Evolutionary conservation across 2,329 filamentous ascomycete species (phyloP).

Genomic region (Exophiala xenobiotica): DNA sequence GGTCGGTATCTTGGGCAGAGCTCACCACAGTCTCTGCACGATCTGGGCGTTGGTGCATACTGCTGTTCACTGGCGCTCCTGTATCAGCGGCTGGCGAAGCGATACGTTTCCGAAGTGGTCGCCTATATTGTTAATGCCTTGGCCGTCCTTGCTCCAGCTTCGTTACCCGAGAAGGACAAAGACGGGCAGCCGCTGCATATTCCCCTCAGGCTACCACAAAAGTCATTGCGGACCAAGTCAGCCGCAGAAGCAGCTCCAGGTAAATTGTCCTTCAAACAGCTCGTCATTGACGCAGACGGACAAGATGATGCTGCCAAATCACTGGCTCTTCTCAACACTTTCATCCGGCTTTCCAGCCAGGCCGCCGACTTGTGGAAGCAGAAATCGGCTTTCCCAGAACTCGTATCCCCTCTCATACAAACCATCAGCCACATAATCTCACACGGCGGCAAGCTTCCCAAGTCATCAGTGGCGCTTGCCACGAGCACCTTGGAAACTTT

Average conservation of each 20-base stretch:
- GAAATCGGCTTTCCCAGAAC: constrained; percentile 74
- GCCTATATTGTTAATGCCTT: constrained; percentile 78
- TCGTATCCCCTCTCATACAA: constrained; percentile 65
- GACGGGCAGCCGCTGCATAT: constrained; percentile 17
- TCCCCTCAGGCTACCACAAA: constrained; percentile 39
- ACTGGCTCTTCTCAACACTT: constrained; percentile 32
- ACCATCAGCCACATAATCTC: constrained; percentile 59
- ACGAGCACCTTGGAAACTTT: constrained; percentile 37
- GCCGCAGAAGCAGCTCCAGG: constrained; percentile 43
- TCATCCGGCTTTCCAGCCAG: constrained; percentile 63
- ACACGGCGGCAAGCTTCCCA: constrained; percentile 45
- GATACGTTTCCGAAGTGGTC: constrained; percentile 85
- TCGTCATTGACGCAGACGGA: constrained; percentile 6
- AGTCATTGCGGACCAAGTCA: constrained; percentile 50
- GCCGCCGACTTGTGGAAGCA: constrained; percentile 72
- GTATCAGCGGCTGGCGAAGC: constrained; percentile 79
- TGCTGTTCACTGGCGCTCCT: constrained; percentile 75
- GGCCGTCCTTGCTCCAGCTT: constrained; percentile 54
- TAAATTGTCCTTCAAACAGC: constrained; percentile 54
- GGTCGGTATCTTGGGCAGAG: constrained; percentile 78
- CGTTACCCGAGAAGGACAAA: constrained; percentile 13
- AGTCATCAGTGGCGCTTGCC: constrained; percentile 50
- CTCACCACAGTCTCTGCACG: constrained; percentile 62
- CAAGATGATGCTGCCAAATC: background rate
- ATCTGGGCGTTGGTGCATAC: constrained; percentile 73